These are phyloP conservation scores for Fraxinus excelsior DNA, from an alignment of 257 asterid genomes.

Conservation along the genomic window DNA sequence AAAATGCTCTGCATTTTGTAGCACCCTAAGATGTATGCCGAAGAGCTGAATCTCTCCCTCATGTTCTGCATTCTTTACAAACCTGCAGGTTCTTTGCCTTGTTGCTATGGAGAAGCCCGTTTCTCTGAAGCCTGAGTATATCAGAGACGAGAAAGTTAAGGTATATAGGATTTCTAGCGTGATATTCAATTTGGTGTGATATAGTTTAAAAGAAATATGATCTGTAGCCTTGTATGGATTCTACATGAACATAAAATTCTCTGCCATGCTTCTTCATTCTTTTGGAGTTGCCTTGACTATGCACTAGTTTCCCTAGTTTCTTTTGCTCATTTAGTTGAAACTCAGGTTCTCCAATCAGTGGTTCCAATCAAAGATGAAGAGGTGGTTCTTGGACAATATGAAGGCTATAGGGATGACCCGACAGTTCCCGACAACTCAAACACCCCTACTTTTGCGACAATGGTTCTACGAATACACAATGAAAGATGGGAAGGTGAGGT, in stretches of 20 bases:
- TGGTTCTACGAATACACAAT: slow-evolving; percentile 68
- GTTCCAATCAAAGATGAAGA: slow-evolving; percentile 82
- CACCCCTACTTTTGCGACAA: slow-evolving; percentile 87
- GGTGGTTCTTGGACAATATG: slow-evolving; percentile 96
- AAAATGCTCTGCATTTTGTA: neutral
- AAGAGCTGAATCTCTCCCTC: neutral
- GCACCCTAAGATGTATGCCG: neutral
- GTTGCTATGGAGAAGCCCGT: slow-evolving; percentile 94
- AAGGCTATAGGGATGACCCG: slow-evolving; percentile 85
- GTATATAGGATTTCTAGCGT: slow-evolving; percentile 31
- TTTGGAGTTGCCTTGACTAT: neutral
- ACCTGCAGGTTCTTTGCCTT: slow-evolving; percentile 80
- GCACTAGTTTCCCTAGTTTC: slow-evolving; percentile 6
- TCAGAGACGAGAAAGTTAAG: slow-evolving; percentile 96
- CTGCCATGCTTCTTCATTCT: neutral
- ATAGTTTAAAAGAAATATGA: neutral
- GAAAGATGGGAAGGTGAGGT: slow-evolving; percentile 95
- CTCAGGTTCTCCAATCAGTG: slow-evolving; percentile 94
- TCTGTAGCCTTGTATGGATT: neutral
- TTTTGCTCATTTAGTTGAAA: slow-evolving; percentile 27
- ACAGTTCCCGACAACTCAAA: slow-evolving; percentile 88
- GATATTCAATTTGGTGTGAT: neutral
- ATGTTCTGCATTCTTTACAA: neutral
- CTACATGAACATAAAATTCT: neutral
- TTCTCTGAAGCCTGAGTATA: slow-evolving; percentile 78